phyloP scores from a whole-genome alignment of 805 yeast species.

The Ogataea sp. region DNA sequence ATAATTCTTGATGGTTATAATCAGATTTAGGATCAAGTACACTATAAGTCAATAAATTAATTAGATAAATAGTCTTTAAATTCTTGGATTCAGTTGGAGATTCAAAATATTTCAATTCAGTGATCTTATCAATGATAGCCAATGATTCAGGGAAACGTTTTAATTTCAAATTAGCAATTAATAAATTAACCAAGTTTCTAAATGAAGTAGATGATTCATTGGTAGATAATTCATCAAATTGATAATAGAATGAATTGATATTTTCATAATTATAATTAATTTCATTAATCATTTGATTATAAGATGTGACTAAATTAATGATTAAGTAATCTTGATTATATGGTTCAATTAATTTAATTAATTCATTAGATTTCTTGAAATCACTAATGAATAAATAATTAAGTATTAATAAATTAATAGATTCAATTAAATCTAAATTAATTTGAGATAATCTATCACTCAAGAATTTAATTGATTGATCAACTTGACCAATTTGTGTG shows the following conservation, averaged over 20 bases:
- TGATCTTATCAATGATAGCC: constrained; percentile 44
- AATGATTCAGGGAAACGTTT: constrained; percentile 78
- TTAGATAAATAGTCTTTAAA: constrained; percentile 40
- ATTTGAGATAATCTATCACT: constrained; percentile 9
- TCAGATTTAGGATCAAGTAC: constrained; percentile 27
- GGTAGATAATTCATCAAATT: constrained; percentile 76
- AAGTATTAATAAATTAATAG: constrained; percentile 29
- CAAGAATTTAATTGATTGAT: constrained; percentile 33
- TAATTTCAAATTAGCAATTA: constrained; percentile 71
- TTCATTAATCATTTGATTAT: constrained; percentile 32
- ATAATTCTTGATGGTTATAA: constrained; percentile 14
- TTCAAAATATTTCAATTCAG: constrained; percentile 9
- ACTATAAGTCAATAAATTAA: constrained; percentile 58
- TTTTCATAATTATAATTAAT: constrained; percentile 20
- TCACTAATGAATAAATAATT: constrained; percentile 32
- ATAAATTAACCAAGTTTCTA: constrained; percentile 51
- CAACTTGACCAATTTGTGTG: constrained; percentile 28
- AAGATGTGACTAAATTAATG: constrained; percentile 72
- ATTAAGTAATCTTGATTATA: constrained; percentile 77
- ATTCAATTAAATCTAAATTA: constrained; percentile 30
- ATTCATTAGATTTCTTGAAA: constrained; percentile 34
- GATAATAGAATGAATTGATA: constrained; percentile 40
- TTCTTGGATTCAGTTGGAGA: constrained; percentile 4
- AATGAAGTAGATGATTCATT: constrained; percentile 33
- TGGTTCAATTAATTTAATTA: constrained; percentile 35